Base-by-base conservation (phyloP, 2,329 filamentous ascomycete genomes). In the Fusarium torreyae region DNA sequence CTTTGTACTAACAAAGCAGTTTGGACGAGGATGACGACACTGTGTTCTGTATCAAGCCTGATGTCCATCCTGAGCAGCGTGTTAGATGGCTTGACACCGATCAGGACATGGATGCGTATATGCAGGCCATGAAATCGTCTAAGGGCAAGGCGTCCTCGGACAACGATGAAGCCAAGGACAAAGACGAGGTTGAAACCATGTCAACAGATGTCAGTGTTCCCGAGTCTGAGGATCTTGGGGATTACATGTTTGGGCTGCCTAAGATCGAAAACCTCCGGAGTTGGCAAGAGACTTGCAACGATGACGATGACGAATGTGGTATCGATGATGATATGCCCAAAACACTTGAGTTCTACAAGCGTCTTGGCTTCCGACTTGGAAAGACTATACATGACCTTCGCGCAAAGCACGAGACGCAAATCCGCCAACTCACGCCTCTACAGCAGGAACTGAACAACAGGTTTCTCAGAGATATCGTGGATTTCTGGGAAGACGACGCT, bases 291-390 rank as follows among this genome's bases (percentile, higher is more conserved):
- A 22, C 45, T 7, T 26, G 31, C 26, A 24, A 28, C 6, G 33
- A 39, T 14, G 39, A 33, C 34, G 28, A 28, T 5, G 33, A 34
- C 18, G 24, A 20, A 7, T 15, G 31, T 10, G 14, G 20, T 7
- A 33, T 65, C n/a, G 13, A 40, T 10, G 24, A 28, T 40, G 54
- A 68, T 18, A 31, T 26, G 48, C 26, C 34, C 14, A 68, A 51
- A 42, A 72, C 64, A 2, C 31, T 52, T 6, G 55, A 62, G 34
- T 70, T 77, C 18, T 76, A 72, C 26, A 40, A 49, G 17, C 66
- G 78, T 24, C 69, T 82, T 20, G 80, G 77, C 22, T 83, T 77
- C 63, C 81, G 82, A 39, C 76, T 83, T 59, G 82, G 82, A 26
- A 67, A 71, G 44, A 81, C 80, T 6, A 65, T 78, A 22, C 54